phyloP scores from a whole-genome alignment of 768 basidiomycete species.

The Tylopilus vinaceipallidus region DNA sequence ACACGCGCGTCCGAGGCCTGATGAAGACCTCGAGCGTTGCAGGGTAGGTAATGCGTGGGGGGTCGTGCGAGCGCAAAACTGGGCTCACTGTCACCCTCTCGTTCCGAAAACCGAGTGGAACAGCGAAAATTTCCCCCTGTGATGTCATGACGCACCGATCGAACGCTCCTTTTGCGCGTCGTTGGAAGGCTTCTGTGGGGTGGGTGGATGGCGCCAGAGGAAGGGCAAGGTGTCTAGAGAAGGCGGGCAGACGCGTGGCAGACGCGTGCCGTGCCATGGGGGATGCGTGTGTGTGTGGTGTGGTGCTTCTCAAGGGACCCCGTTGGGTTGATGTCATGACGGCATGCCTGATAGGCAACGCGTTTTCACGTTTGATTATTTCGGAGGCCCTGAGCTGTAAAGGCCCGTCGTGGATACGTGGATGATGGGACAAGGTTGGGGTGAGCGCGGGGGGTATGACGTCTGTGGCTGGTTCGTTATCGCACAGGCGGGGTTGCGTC shows the following conservation, averaged over 20 bases:
- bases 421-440: slow-evolving; percentile 9
- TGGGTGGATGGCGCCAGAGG: too few species aligned
- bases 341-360: slow-evolving; percentile 9
- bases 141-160: too few species aligned
- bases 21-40: slow-evolving; percentile 2
- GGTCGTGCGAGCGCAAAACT: not conserved
- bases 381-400: slow-evolving; percentile 10
- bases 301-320: too few species aligned
- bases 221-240: slow-evolving; percentile 9
- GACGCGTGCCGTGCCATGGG: slow-evolving; percentile 31
- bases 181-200: too few species aligned
- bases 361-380: slow-evolving; percentile 9
- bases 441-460: slow-evolving; percentile 24
- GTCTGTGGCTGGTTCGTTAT: slow-evolving; percentile 6
- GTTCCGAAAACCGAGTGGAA: too few species aligned
- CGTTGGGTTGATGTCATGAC: slow-evolving; percentile 21
- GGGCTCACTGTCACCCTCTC: too few species aligned
- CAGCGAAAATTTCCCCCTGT: too few species aligned
- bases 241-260: slow-evolving; percentile 16
- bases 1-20: slow-evolving; percentile 14
- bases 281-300: slow-evolving; percentile 20
- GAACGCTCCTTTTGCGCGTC: too few species aligned
- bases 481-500: not conserved
- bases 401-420: slow-evolving; percentile 7
- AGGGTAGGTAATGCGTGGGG: slow-evolving; percentile 5